These are phyloP conservation scores for Ettlia oleoabundans DNA, from an alignment of 139 green algal genomes.

Conservation along the genomic window DNA sequence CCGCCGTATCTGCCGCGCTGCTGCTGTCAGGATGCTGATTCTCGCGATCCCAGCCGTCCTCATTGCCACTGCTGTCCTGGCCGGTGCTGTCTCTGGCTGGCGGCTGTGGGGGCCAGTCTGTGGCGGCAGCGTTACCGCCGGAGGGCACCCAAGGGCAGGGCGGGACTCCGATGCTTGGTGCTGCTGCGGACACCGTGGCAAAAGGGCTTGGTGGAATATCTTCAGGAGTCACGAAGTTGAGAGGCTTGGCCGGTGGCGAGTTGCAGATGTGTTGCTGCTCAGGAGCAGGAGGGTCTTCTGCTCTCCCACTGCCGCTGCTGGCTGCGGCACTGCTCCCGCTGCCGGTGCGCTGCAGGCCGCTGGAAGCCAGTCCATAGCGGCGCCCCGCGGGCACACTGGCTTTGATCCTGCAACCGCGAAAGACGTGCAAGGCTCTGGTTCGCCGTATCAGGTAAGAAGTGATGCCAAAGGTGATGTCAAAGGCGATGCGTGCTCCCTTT, in stretches of 20 bases:
- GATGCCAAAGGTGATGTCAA: too few relatives aligned
- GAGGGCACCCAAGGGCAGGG: neutral
- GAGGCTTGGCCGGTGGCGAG: neutral
- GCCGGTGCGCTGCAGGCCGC: conserved; percentile 8
- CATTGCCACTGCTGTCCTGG: neutral
- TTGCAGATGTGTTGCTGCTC: neutral
- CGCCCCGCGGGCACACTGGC: neutral
- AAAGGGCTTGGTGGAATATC: conserved; percentile 14
- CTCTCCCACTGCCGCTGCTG: too few relatives aligned
- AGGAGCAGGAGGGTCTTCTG: too few relatives aligned
- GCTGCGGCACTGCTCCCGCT: neutral
- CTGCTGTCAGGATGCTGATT: conserved; percentile 19
- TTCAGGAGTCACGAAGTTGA: neutral
- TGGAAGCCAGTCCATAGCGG: neutral
- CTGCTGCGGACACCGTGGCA: neutral
- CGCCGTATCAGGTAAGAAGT: too few relatives aligned
- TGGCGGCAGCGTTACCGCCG: neutral
- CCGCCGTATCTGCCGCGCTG: neutral
- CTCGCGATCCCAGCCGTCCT: conserved; percentile 11
- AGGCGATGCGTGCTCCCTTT: too few relatives aligned
- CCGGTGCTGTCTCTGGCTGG: neutral
- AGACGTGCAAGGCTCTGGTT: too few relatives aligned
- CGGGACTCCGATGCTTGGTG: neutral
- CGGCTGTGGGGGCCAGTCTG: neutral
- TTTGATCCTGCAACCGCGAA: neutral